Percentiles rank a stretch among this genome's conserved stretches.
Conservation (phyloP, 352 stramenopile species). For the Globisporangium middletonii region DNA sequence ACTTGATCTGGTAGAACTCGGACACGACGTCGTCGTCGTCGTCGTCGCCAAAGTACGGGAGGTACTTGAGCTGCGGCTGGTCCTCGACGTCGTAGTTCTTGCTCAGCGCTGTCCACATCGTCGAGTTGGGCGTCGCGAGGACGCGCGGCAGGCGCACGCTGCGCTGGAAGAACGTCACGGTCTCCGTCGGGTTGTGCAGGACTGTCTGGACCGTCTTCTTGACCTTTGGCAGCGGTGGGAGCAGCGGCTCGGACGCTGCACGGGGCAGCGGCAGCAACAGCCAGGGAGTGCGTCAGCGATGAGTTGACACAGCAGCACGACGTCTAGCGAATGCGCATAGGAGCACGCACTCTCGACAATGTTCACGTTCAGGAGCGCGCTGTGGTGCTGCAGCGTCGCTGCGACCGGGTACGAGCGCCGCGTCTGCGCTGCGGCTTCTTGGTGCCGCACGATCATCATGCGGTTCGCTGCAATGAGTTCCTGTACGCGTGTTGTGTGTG, state of each 20-base stretch:
- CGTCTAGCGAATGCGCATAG: not conserved
- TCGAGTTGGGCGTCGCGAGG: slow-evolving; percentile 39
- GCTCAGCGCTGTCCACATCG: slow-evolving; percentile 75
- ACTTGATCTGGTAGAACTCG: slow-evolving; percentile 84
- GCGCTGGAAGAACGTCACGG: slow-evolving; percentile 21
- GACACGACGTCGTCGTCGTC: slow-evolving; percentile 81
- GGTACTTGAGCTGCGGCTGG: slow-evolving; percentile 66
- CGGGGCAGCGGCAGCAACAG: not conserved
- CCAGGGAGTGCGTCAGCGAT: not conserved
- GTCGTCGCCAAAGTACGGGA: slow-evolving; percentile 75
- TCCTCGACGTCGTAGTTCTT: slow-evolving; percentile 87
- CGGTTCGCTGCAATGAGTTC: slow-evolving; percentile 58
- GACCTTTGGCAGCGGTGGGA: slow-evolving; percentile 15
- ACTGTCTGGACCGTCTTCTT: slow-evolving; percentile 19
- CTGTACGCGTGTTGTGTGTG: slow-evolving; percentile 15
- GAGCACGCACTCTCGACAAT: slow-evolving; percentile 45
- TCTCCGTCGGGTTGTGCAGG: slow-evolving; percentile 21
- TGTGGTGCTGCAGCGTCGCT: slow-evolving; percentile 18
- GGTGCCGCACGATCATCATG: slow-evolving; percentile 30
- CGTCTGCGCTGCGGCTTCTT: slow-evolving; percentile 15
- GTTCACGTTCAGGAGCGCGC: slow-evolving; percentile 36
- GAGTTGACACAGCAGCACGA: not conserved
- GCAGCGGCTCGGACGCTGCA: slow-evolving; percentile 40
- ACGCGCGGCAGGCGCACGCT: slow-evolving; percentile 47
- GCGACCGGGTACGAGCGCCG: slow-evolving; percentile 25